Evolutionary conservation across 225 moss, liverwort and hornwort species (phyloP), one percentile per base, ranked within the genome.

Genomic region (Pleurozium schreberi): DNA sequence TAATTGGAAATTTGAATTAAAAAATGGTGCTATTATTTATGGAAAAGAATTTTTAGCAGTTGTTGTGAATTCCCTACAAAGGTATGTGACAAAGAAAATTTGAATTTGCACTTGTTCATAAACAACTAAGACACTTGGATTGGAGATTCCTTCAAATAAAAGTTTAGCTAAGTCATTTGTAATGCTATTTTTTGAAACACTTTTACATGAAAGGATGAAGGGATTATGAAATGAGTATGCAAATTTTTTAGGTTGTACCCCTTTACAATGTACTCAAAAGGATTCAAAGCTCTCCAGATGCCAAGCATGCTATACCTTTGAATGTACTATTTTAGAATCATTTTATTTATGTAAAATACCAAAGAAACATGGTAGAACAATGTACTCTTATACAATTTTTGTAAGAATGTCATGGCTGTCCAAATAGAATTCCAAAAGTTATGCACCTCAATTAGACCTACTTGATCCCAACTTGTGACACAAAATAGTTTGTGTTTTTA

Each of bases 11-110:
- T 9, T 26, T 9, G n/a, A n/a, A 67, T n/a, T 42, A 28, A 8
- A 10, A 73, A 47, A 47, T 47, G 9, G 6, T 42, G 16, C 5
- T 47, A 30, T 74, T 47, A 10, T 30, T 30, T 31, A 18, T 18
- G 0, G 4, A 74, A 47, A 45, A 15, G 0, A 28, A 73, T 28
- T 43, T 73, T 1, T 10, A 28, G 27, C 3, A 3, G 18, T 31
- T 30, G 4, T 47, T 30, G 30, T 18, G 18, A 74, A 47, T 74
- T 47, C 15, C 3, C 30, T 74, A 47, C 18, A 18, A 47, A 30
- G 11, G 30, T 11, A 31, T 18, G 30, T 47, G 18, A 73, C 45
- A 73, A 47, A 6, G 31, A 47, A 73, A 45, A 45, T 18, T 74
- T 18, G 18, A 45, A 47, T 74, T 45, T 47, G 18, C 11, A 47